Evolutionary conservation across 2,329 filamentous ascomycete genomes (phyloP), one percentile per base, ranked within the genome.

Genomic region (Raffaelea arxii): DNA sequence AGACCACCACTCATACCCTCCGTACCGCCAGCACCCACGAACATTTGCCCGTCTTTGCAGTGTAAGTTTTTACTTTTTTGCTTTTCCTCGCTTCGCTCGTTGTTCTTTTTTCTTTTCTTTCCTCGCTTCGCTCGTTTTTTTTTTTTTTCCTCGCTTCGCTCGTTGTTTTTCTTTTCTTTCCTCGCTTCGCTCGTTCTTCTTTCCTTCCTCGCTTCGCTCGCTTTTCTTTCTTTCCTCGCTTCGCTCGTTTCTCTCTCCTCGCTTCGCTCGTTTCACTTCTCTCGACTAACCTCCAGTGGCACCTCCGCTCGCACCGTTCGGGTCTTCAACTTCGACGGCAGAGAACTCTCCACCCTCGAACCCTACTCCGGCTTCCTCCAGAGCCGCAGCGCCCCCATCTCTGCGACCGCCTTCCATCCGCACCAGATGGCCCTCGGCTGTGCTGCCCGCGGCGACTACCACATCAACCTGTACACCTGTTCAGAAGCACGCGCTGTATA

Each of bases 31-130:
- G 86, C 62, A 90, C 92, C 37, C 92, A 98, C 63, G 92, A 98
- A 65, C 92, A 98, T 65, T 79, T 94, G 46, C 92, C 92, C 23
- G 90, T 98, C 12, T 96, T 98, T 69, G 88, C 88, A 55, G 80
- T 90, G 84, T 90, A 82, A 74, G 84, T 80, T 19, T n/a, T 37
- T 11, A 12, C 19, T 40, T 36, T 9, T 18, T 16, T 18, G 32
- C 32, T 36, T 36, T n/a, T n/a, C n/a, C n/a, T n/a, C 22, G 18
- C 14, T 16, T n/a, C 24, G 24, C 30, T 21, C 19, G 21, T 16
- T n/a, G 21, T 44, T 36, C 22, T n/a, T 30, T 23, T 49, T 22
- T 43, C 37, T n/a, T 22, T 32, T 35, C 24, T 10, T 5, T 22
- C 4, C 25, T 12, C 23, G 2, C 2, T 45, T 22, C 21, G 39